Base-by-base conservation (phyloP, 495 filamentous ascomycete species). In the Hypomontagnella submonticulosa region DNA sequence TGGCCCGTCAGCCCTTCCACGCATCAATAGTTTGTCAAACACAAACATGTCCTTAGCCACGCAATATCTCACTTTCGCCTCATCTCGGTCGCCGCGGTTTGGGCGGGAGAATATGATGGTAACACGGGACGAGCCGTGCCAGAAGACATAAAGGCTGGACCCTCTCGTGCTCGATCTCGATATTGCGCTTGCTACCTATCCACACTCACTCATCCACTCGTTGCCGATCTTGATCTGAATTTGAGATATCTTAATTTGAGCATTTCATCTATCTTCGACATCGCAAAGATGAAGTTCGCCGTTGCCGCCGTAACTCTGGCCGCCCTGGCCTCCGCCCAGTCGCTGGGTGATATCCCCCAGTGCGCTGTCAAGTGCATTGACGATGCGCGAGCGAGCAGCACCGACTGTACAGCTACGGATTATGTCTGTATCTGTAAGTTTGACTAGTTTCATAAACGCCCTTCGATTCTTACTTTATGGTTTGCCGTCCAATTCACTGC, bases 341-440 rank as follows among this genome's bases (percentile, higher is more conserved):
- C 54, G 16, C 34, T 75, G 56, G 59, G 55, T 34, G 43, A 69
- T 49, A 72, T 81, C 57, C 79, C 79, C 41, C 10, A 46, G 13
- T 82, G 81, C 66, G 72, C 80, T 18, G 53, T 60, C 5, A 42
- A 61, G 19, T 80, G 78, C 69, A 79, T 83, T 58, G 54, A 65
- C 44, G 13, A 50, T 10, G 76, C 74, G 49, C 57, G 75, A 54
- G 54, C 34, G 36, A 55, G 38, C 18, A 42, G 61, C 23, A 77
- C 75, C 43, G 60, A 49, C 30, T 81, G 79, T 66, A 48, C 34
- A 10, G 36, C 37, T 10, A 61, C 57, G 49, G 79, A 82, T 67
- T 75, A 71, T 57, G 52, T 64, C 55, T 82, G 81, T 71, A 71
- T 77, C 63, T 83, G 81, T 74, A 43, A 56, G 48, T 36, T 30